Conservation (phyloP, 306 rosid genomes). For the Vachellia pachyceras region DNA sequence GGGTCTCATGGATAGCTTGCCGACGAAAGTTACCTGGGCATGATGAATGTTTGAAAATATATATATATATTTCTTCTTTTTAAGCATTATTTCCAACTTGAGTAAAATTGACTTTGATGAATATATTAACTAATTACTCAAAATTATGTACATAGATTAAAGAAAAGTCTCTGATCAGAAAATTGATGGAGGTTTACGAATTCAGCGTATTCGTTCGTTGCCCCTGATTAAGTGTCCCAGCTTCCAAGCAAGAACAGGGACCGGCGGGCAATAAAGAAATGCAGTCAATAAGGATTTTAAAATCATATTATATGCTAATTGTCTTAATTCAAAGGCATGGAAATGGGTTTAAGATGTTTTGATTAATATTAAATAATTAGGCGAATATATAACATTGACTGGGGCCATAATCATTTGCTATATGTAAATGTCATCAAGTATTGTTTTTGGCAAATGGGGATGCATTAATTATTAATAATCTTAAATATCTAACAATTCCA, state of each 20-base stretch:
- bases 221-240: conserved; percentile 9
- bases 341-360: background rate
- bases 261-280: background rate
- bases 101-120: conserved; percentile 41
- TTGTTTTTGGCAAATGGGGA: conserved; percentile 6
- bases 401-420: conserved; percentile 8
- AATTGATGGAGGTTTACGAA: conserved; percentile 8
- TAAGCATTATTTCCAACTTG: conserved; percentile 34
- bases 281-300: background rate
- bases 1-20: conserved; percentile 40
- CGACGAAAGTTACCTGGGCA: conserved; percentile 39
- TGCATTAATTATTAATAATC: background rate
- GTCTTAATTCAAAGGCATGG: background rate
- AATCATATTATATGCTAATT: background rate
- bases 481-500: background rate
- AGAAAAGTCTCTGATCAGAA: background rate
- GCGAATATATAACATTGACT: conserved; percentile 38
- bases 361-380: conserved; percentile 16
- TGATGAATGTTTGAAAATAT: conserved; percentile 36
- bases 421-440: conserved; percentile 35
- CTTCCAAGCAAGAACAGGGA: background rate
- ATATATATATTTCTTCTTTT: background rate
- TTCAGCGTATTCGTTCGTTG: conserved; percentile 17
- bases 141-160: background rate
- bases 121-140: conserved; percentile 24